These are phyloP conservation scores for Lophiotrema nucula DNA, from an alignment of 495 filamentous ascomycete species.

Conservation along the genomic window DNA sequence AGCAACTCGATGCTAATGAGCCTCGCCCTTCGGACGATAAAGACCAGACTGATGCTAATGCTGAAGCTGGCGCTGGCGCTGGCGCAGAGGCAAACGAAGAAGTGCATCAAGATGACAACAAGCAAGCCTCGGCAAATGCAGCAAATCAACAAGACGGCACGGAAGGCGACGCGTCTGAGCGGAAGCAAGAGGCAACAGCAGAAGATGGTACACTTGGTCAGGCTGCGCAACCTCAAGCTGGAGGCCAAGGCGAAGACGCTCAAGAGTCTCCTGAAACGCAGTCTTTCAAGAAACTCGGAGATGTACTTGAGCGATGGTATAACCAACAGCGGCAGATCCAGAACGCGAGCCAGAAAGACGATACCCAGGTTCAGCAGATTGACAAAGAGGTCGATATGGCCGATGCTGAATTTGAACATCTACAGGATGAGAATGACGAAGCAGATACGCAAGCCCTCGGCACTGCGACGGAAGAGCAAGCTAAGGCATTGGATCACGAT, in stretches of 20 bases:
- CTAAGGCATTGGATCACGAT: slow-evolving; percentile 73
- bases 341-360: slow-evolving; percentile 62
- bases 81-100: slow-evolving; percentile 30
- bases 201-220: slow-evolving; percentile 32
- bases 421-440: slow-evolving; percentile 74
- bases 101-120: slow-evolving; percentile 23
- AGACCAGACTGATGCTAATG: slow-evolving; percentile 23
- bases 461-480: slow-evolving; percentile 82
- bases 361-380: slow-evolving; percentile 45
- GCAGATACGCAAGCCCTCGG: slow-evolving; percentile 90
- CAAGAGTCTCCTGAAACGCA: slow-evolving; percentile 42
- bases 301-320: slow-evolving; percentile 92
- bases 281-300: slow-evolving; percentile 88
- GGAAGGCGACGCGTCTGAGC: slow-evolving; percentile 31
- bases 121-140: slow-evolving; percentile 30
- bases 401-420: slow-evolving; percentile 81
- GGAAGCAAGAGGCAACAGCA: slow-evolving; percentile 25
- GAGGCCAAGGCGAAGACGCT: slow-evolving; percentile 28
- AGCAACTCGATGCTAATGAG: slow-evolving; percentile 15
- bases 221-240: slow-evolving; percentile 22
- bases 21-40: slow-evolving; percentile 11
- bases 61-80: slow-evolving; percentile 27
- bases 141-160: slow-evolving; percentile 29
- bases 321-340: slow-evolving; percentile 75
- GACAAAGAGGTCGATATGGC: slow-evolving; percentile 62